phyloP scores from a whole-genome alignment of 1,284 basidiomycete genomes.

The Cystobasidium slooffiae region DNA sequence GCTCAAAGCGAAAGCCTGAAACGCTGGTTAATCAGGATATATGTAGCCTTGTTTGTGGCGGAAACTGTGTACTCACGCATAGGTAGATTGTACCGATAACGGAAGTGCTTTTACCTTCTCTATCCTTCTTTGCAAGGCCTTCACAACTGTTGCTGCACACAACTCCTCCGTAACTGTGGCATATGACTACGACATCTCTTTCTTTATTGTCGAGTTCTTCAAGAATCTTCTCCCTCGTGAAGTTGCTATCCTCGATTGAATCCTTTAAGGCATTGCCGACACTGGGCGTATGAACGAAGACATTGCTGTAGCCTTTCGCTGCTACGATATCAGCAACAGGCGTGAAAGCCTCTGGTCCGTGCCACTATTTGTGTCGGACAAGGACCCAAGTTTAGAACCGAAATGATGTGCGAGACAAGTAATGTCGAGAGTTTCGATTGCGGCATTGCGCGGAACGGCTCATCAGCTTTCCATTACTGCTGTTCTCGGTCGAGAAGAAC shows the following conservation, averaged over 20 bases:
- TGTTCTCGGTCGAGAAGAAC: not conserved
- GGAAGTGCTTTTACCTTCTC: constrained; percentile 40
- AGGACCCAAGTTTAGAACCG: too few relatives aligned
- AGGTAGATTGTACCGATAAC: constrained; percentile 26
- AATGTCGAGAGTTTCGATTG: too few relatives aligned
- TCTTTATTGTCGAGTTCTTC: constrained; percentile 38
- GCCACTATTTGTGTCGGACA: constrained; percentile 16
- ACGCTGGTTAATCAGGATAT: constrained; percentile 7
- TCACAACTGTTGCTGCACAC: constrained; percentile 37
- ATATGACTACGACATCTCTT: constrained; percentile 43
- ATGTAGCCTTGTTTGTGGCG: too few relatives aligned
- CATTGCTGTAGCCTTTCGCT: constrained; percentile 20
- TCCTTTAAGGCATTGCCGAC: constrained; percentile 26
- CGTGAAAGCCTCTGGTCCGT: constrained; percentile 25
- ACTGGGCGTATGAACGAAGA: constrained; percentile 17
- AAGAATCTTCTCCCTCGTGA: constrained; percentile 1
- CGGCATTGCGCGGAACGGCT: too few relatives aligned
- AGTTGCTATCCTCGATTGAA: constrained; percentile 17
- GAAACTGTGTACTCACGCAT: constrained; percentile 5
- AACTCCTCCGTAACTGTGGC: constrained; percentile 46
- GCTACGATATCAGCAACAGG: constrained; percentile 1
- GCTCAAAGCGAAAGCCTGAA: constrained; percentile 25
- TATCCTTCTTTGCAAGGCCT: constrained; percentile 43
- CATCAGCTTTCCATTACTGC: not conserved
- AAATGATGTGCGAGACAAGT: too few relatives aligned